Conservation (phyloP, 2,329 filamentous ascomycete genomes). For the Penicillium crustosum region DNA sequence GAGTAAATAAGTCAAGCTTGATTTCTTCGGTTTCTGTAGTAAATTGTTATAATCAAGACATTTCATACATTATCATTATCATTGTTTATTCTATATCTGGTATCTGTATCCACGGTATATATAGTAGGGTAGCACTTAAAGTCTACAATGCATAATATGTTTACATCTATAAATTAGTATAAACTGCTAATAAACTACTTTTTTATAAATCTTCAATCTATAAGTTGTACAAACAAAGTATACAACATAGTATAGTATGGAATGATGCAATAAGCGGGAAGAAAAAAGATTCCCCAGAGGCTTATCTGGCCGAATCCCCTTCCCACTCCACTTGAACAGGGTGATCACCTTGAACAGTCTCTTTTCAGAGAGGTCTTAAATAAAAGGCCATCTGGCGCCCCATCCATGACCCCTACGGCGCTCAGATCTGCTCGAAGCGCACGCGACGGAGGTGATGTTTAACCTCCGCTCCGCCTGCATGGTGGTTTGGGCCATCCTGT, state of each 20-base stretch:
- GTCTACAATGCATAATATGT: not conserved
- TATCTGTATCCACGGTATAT: not conserved
- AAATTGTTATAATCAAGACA: too few relatives aligned
- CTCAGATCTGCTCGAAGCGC: conserved; percentile 36
- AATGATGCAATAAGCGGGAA: conserved; percentile 18
- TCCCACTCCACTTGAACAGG: conserved; percentile 6
- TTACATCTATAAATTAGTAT: too few relatives aligned
- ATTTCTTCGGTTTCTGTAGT: too few relatives aligned
- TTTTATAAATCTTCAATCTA: not conserved
- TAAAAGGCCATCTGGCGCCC: conserved; percentile 12
- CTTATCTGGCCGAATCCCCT: conserved; percentile 35
- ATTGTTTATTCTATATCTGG: not conserved
- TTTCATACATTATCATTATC: too few relatives aligned
- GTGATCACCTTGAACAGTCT: not conserved
- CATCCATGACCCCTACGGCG: conserved; percentile 26
- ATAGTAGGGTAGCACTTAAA: not conserved
- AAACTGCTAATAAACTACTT: not conserved
- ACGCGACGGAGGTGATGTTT: conserved; percentile 43
- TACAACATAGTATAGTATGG: not conserved
- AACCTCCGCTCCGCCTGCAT: conserved; percentile 35
- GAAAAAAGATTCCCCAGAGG: conserved; percentile 21
- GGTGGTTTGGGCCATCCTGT: conserved; percentile 34
- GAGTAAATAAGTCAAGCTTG: too few relatives aligned
- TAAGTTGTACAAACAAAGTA: not conserved
- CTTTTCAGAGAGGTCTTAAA: not conserved